Conservation (phyloP, 2,329 filamentous ascomycete species). For the Harringtonia aguacate region DNA sequence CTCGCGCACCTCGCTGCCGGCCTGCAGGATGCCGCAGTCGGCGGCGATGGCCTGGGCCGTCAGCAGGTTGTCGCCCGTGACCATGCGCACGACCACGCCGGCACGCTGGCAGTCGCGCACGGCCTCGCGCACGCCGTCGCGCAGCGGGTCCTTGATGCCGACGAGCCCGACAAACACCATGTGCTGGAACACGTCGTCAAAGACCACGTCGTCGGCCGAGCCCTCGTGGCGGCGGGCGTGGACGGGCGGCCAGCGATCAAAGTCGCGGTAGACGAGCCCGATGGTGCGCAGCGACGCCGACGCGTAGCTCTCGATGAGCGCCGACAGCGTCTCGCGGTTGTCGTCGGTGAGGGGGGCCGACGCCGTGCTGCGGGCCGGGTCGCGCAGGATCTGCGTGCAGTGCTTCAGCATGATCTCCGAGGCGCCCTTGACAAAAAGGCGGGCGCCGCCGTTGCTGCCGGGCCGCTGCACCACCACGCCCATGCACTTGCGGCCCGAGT, state of each 20-base stretch:
- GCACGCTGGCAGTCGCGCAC: constrained; percentile 64
- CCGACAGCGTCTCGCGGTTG: constrained; percentile 46
- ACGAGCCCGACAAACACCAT: constrained; percentile 63
- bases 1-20: constrained; percentile 62
- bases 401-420: constrained; percentile 52
- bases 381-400: constrained; percentile 39
- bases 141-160: constrained; percentile 73
- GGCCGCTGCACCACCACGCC: constrained; percentile 43
- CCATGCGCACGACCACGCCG: constrained; percentile 74
- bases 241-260: constrained; percentile 71
- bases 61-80: constrained; percentile 72
- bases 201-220: constrained; percentile 49
- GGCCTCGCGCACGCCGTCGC: constrained; percentile 62
- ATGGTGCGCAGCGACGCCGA: constrained; percentile 75
- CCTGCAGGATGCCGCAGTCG: constrained; percentile 65
- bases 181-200: constrained; percentile 55
- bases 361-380: constrained; percentile 34
- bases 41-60: constrained; percentile 70
- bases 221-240: constrained; percentile 42
- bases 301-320: constrained; percentile 68
- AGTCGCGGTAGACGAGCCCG: constrained; percentile 73
- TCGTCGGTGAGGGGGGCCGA: constrained; percentile 35
- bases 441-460: constrained; percentile 35
- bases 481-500: constrained; percentile 67
- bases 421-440: constrained; percentile 53